These are phyloP conservation scores for Populus nigra DNA, from an alignment of 345 rosid genomes.

Conservation along the genomic window DNA sequence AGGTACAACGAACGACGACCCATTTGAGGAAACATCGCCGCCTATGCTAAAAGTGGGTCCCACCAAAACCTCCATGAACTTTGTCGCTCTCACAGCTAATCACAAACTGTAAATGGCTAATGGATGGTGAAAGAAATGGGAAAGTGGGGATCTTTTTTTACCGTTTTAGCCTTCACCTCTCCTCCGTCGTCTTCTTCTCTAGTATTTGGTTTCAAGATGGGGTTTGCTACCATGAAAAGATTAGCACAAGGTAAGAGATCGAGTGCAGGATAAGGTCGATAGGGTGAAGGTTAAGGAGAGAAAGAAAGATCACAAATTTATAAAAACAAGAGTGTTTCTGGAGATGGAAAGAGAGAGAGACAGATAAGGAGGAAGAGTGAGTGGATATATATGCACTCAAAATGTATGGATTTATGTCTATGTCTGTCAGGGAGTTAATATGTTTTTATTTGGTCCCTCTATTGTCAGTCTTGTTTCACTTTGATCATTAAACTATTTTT, in stretches of 20 bases:
- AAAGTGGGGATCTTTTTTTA: background rate
- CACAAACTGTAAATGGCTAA: background rate
- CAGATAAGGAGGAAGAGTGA: background rate
- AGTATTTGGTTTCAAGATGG: conserved; percentile 17
- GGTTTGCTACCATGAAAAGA: conserved; percentile 34
- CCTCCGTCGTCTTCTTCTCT: conserved; percentile 14
- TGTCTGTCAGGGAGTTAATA: background rate
- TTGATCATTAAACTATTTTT: background rate
- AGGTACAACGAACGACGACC: conserved; percentile 10
- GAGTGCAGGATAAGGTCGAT: conserved; percentile 3
- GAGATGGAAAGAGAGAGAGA: background rate
- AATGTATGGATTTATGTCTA: background rate
- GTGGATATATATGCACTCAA: background rate
- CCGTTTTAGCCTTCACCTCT: conserved; percentile 19
- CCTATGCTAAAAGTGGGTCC: conserved; percentile 44
- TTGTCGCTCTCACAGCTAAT: background rate
- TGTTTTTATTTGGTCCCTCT: background rate
- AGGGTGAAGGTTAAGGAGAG: conserved; percentile 7
- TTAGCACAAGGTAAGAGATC: background rate
- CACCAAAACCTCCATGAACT: conserved; percentile 53
- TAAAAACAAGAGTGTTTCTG: background rate
- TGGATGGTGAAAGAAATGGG: background rate
- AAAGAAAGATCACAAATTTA: background rate
- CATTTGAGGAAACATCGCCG: conserved; percentile 20
- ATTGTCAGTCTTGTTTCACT: background rate